phyloP scores from a whole-genome alignment of 208 protist genomes.

The Trypanosoma brucei region DNA sequence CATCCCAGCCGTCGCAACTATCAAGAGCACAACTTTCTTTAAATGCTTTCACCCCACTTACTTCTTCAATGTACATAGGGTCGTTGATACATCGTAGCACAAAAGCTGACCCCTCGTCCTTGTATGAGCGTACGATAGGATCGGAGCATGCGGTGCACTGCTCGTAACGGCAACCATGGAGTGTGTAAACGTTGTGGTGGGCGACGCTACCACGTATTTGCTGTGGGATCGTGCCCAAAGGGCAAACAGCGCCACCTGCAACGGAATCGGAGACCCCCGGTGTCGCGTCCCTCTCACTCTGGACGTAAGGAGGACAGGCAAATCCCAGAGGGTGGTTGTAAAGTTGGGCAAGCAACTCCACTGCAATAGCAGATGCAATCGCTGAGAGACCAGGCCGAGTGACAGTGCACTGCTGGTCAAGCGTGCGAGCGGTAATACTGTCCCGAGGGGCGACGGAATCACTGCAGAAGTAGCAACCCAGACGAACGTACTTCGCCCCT shows the following conservation, averaged over 20 bases:
- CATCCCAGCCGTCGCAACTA: slow-evolving; percentile 15
- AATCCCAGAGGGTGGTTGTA: slow-evolving; percentile 89
- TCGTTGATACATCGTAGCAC: slow-evolving; percentile 89
- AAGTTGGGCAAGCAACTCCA: slow-evolving; percentile 93
- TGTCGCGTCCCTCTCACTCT: background rate
- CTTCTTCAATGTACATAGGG: slow-evolving; percentile 69
- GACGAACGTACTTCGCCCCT: background rate
- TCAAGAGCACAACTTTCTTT: slow-evolving; percentile 42
- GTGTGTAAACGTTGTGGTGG: slow-evolving; percentile 51
- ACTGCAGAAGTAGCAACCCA: slow-evolving; percentile 99
- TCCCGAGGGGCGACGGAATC: slow-evolving; percentile 91
- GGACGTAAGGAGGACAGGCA: slow-evolving; percentile 48
- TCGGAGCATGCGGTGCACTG: slow-evolving; percentile 93
- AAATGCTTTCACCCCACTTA: slow-evolving; percentile 67
- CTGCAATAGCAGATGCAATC: slow-evolving; percentile 90
- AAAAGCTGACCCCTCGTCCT: slow-evolving; percentile 75
- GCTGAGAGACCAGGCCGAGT: slow-evolving; percentile 92
- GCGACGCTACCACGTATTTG: slow-evolving; percentile 88
- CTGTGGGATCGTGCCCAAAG: slow-evolving; percentile 82
- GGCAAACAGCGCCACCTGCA: slow-evolving; percentile 11
- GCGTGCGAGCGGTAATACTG: slow-evolving; percentile 89
- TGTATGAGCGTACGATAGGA: slow-evolving; percentile 69
- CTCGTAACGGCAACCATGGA: slow-evolving; percentile 75
- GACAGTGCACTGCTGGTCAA: slow-evolving; percentile 99
- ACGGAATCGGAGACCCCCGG: background rate